Conservation (phyloP, 495 filamentous ascomycete genomes). For the Penicillium herquei region DNA sequence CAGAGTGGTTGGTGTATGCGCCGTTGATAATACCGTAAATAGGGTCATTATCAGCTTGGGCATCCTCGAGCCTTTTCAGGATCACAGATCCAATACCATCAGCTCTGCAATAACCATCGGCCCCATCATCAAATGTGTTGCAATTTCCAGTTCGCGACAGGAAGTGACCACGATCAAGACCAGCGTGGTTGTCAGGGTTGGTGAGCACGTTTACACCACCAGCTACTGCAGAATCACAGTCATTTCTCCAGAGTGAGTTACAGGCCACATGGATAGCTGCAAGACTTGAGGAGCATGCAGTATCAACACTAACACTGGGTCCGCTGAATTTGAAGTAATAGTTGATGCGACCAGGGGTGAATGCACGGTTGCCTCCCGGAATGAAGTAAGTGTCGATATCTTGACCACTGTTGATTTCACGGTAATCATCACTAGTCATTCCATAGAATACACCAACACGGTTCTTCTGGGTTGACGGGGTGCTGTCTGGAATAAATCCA, state of each 20-base stretch:
- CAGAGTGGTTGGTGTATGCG: constrained; percentile 72
- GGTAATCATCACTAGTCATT: constrained; percentile 89
- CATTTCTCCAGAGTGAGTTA: constrained; percentile 74
- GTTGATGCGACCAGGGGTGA: constrained; percentile 85
- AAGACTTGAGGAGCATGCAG: constrained; percentile 83
- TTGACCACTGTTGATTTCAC: constrained; percentile 85
- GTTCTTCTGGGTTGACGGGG: constrained; percentile 77
- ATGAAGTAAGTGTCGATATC: constrained; percentile 95
- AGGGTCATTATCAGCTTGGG: constrained; percentile 69
- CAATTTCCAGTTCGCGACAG: constrained; percentile 76
- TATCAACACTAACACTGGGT: constrained; percentile 82
- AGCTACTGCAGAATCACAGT: constrained; percentile 81
- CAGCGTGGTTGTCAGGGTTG: constrained; percentile 82
- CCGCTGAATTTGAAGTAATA: constrained; percentile 87
- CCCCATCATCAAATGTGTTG: constrained; percentile 74
- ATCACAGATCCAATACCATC: constrained; percentile 71
- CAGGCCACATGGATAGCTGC: constrained; percentile 84
- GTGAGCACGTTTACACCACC: constrained; percentile 81
- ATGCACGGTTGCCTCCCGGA: constrained; percentile 83
- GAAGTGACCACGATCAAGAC: constrained; percentile 81
- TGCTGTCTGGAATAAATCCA: constrained; percentile 83
- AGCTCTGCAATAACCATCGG: constrained; percentile 76
- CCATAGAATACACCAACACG: constrained; percentile 91
- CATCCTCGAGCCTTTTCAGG: constrained; percentile 74
- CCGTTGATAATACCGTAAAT: constrained; percentile 67